These are phyloP conservation scores for Penicillium sp. DNA, from an alignment of 2,329 filamentous ascomycete species.

Conservation along the genomic window DNA sequence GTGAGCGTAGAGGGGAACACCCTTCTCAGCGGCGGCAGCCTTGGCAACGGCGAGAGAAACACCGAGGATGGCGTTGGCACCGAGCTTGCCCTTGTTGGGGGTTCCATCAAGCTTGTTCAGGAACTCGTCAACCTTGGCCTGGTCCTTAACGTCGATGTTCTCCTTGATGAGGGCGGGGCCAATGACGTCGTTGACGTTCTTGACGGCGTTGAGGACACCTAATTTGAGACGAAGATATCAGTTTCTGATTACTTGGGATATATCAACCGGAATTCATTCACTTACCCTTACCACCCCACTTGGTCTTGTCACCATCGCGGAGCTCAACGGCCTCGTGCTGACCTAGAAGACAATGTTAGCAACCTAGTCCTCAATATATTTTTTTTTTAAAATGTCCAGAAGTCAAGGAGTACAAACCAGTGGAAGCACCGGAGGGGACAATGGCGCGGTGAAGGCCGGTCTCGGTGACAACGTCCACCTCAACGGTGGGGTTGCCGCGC, in stretches of 20 bases:
- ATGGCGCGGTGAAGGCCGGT: conserved; percentile 96
- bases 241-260: background rate
- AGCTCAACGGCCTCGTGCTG: conserved; percentile 90
- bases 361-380: background rate
- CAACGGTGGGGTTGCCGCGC: conserved; percentile 95
- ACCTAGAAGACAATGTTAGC: conserved; percentile 51
- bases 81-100: conserved; percentile 80
- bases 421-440: conserved; percentile 94
- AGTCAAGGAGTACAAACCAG: conserved; percentile 59
- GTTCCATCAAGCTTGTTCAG: conserved; percentile 82
- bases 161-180: conserved; percentile 79
- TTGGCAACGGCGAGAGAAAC: conserved; percentile 82
- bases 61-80: conserved; percentile 85
- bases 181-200: conserved; percentile 80
- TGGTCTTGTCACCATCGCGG: conserved; percentile 81
- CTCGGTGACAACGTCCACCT: conserved; percentile 96
- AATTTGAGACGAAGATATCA: background rate
- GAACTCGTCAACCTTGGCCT: conserved; percentile 79
- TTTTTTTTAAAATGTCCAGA: background rate
- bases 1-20: conserved; percentile 81
- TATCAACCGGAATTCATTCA: conserved; percentile 2
- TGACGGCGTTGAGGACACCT: conserved; percentile 74
- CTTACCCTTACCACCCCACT: conserved; percentile 79
- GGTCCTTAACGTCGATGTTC: conserved; percentile 80
- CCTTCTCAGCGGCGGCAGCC: conserved; percentile 85